Evolutionary conservation across 768 basidiomycete species (phyloP).

Genomic region (Termitomyces sp.): DNA sequence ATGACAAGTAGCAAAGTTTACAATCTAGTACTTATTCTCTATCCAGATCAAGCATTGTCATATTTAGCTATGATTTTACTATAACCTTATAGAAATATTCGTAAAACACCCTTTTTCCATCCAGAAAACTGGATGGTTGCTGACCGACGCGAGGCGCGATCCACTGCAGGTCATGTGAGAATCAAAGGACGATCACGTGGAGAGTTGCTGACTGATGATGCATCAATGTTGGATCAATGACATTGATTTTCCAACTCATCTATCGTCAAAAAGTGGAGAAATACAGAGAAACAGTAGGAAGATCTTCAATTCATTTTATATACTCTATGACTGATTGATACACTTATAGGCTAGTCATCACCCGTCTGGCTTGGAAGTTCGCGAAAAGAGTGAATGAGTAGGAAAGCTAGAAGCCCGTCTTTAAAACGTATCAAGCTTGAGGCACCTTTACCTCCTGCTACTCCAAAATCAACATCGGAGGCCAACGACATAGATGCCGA

Average conservation of each 20-base stretch:
- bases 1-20: no score
- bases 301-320: no score
- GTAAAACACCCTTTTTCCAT: no score
- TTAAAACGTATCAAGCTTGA: slow-evolving; percentile 41
- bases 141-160: neutral
- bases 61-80: no score
- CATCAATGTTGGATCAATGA: neutral
- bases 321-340: neutral
- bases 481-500: slow-evolving; percentile 17
- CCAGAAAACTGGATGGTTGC: no score
- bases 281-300: neutral
- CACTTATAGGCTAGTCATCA: neutral
- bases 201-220: neutral
- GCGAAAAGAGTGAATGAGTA: slow-evolving; percentile 10
- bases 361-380: neutral
- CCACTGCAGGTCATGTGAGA: neutral
- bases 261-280: neutral
- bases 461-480: neutral
- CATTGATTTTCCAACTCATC: neutral
- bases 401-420: slow-evolving; percentile 26
- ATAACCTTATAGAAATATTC: no score
- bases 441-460: slow-evolving; percentile 19
- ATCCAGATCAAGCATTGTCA: no score
- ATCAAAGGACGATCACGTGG: neutral
- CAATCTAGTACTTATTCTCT: no score